These are phyloP conservation scores for Hymenoscyphus salicellus DNA, from an alignment of 2,329 filamentous ascomycete genomes.

Conservation along the genomic window DNA sequence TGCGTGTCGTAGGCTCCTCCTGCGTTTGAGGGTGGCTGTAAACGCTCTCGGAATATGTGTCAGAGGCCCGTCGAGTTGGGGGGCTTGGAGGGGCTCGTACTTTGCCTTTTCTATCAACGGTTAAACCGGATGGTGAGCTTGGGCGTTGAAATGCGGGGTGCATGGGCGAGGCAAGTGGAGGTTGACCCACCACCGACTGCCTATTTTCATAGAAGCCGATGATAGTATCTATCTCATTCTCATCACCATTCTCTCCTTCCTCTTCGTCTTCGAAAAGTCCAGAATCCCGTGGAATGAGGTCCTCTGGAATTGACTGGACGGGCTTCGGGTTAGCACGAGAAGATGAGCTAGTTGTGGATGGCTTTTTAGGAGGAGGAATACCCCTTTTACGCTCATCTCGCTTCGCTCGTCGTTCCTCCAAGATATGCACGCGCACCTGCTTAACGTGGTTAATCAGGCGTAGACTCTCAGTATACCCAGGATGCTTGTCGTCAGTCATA, in stretches of 20 bases:
- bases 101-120: not conserved
- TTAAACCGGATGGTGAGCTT: not conserved
- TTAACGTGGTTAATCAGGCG: slow-evolving; percentile 6
- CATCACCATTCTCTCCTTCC: not conserved
- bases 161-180: not conserved
- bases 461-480: not conserved
- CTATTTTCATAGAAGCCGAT: not conserved
- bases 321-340: not conserved
- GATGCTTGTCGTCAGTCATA: not conserved
- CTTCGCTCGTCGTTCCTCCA: not conserved
- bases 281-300: not conserved
- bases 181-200: not conserved
- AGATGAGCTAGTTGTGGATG: not conserved
- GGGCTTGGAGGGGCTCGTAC: not conserved
- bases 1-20: not conserved
- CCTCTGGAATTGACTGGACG: not conserved
- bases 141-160: slow-evolving; percentile 16
- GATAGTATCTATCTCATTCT: not conserved
- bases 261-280: not conserved
- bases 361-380: not conserved
- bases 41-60: slow-evolving; percentile 11
- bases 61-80: not conserved
- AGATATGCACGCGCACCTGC: not conserved
- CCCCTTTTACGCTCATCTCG: not conserved
- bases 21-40: slow-evolving; percentile 8